These are phyloP conservation scores for Pulchroboletus neoregius DNA, from an alignment of 1,284 basidiomycete species.

Conservation along the genomic window DNA sequence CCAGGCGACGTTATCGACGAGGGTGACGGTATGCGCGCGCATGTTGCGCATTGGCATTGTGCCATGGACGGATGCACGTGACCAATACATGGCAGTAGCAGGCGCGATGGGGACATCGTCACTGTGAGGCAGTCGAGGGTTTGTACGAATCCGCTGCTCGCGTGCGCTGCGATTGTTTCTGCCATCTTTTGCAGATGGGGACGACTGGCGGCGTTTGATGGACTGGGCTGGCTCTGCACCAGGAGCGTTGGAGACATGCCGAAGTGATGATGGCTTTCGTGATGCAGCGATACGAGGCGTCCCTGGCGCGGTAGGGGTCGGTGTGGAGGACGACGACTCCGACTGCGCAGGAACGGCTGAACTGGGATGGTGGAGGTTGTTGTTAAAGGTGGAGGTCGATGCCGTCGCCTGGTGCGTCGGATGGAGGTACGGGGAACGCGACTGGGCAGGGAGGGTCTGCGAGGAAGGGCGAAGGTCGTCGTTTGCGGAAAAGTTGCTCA, in stretches of 20 bases:
- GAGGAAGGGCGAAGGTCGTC: constrained; percentile 15
- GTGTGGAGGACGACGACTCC: constrained; percentile 7
- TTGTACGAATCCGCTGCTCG: constrained; percentile 37
- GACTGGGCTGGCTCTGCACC: constrained; percentile 16
- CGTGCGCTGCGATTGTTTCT: constrained; percentile 15
- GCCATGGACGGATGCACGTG: constrained; percentile 78
- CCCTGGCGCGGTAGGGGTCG: constrained; percentile 22
- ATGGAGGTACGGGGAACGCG: constrained; percentile 31
- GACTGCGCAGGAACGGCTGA: not conserved
- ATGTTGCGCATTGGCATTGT: constrained; percentile 68
- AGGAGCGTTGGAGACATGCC: constrained; percentile 25
- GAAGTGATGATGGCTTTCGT: constrained; percentile 30
- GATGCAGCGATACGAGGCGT: constrained; percentile 29
- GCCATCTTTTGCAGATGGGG: constrained; percentile 28
- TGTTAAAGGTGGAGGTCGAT: constrained; percentile 32
- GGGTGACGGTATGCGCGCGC: constrained; percentile 80
- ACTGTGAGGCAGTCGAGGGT: constrained; percentile 54
- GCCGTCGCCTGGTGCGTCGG: constrained; percentile 32
- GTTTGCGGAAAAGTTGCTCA: constrained; percentile 16
- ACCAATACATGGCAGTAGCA: constrained; percentile 81
- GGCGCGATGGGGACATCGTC: constrained; percentile 52
- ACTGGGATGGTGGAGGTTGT: not conserved
- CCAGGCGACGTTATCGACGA: constrained; percentile 83
- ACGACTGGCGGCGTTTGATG: constrained; percentile 29
- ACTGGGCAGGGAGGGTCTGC: not conserved